Percentiles rank a stretch among this genome's conserved stretches.
Evolutionary conservation across 495 filamentous ascomycete genomes (phyloP).

Genomic region (Neurospora pannonica): DNA sequence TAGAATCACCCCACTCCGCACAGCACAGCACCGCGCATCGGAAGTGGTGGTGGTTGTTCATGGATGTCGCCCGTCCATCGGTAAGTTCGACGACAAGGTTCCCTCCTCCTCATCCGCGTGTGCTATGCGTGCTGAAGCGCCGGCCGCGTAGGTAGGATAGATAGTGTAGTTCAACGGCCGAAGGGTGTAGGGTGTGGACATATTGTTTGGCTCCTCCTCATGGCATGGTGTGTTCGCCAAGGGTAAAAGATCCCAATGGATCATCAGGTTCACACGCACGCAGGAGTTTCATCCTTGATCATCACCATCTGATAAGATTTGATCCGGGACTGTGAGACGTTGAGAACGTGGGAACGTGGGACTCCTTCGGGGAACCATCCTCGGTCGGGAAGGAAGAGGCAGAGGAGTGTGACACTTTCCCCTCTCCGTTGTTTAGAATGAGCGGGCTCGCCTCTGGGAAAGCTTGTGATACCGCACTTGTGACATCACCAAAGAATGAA

Average conservation of each 20-base stretch:
- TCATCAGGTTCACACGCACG: not conserved
- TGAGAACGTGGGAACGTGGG: not conserved
- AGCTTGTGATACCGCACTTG: not conserved
- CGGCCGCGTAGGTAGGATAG: not conserved
- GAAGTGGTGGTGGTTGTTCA: not conserved
- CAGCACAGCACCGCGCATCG: not conserved
- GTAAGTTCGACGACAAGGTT: not conserved
- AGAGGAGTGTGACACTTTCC: not conserved
- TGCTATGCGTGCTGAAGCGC: not conserved
- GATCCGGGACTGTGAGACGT: not conserved
- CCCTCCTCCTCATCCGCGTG: not conserved
- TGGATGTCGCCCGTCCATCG: not conserved
- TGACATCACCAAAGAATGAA: not conserved
- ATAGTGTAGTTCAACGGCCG: not conserved
- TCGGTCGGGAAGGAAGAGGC: not conserved
- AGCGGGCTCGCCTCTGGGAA: not conserved
- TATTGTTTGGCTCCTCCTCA: not conserved
- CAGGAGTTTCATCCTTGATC: not conserved
- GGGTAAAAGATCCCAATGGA: not conserved
- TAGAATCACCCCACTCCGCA: not conserved
- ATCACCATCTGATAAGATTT: not conserved
- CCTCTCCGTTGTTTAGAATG: not conserved
- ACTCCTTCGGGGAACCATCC: not conserved
- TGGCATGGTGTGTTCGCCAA: not conserved
- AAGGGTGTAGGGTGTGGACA: not conserved